Percentiles rank a stretch among this genome's conserved stretches.
These are phyloP conservation scores for Coemansia sp. DNA, from an alignment of 192 early-diverging fungal species.

Conservation along the genomic window DNA sequence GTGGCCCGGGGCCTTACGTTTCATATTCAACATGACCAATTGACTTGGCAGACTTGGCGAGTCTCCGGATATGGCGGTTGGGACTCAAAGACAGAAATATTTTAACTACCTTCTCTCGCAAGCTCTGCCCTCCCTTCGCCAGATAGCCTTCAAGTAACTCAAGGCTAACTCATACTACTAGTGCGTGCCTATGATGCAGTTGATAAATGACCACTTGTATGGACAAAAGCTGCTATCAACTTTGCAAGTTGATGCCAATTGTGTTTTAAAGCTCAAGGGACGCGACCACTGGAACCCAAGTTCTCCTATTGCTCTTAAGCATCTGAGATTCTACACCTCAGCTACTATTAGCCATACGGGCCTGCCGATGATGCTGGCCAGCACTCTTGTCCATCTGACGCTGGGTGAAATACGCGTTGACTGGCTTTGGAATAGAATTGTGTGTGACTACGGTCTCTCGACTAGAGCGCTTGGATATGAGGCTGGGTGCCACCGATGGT, in stretches of 20 bases:
- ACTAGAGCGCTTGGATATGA: too few relatives aligned
- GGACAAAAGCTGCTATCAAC: background rate
- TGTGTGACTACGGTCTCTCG: background rate
- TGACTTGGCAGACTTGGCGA: too few relatives aligned
- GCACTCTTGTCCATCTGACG: background rate
- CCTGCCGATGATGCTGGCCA: background rate
- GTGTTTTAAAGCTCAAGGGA: background rate
- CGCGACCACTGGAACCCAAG: background rate
- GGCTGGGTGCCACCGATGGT: too few relatives aligned
- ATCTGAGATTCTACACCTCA: background rate
- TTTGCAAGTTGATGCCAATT: background rate
- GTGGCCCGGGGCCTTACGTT: background rate
- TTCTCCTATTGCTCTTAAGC: background rate
- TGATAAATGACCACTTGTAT: background rate
- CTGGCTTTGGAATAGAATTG: background rate
- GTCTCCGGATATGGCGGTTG: too few relatives aligned
- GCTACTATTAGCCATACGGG: background rate
- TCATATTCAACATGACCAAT: background rate
- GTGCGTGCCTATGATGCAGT: background rate
- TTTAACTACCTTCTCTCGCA: background rate
- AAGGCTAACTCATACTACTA: background rate
- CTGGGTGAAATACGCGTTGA: background rate
- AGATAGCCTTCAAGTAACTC: background rate
- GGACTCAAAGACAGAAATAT: background rate
- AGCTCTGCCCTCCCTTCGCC: background rate